A percentile compares a stretch with the other conserved stretches of the same genome.
Conservation (phyloP, 2,329 filamentous ascomycete species). For the Colletotrichum acutatum region DNA sequence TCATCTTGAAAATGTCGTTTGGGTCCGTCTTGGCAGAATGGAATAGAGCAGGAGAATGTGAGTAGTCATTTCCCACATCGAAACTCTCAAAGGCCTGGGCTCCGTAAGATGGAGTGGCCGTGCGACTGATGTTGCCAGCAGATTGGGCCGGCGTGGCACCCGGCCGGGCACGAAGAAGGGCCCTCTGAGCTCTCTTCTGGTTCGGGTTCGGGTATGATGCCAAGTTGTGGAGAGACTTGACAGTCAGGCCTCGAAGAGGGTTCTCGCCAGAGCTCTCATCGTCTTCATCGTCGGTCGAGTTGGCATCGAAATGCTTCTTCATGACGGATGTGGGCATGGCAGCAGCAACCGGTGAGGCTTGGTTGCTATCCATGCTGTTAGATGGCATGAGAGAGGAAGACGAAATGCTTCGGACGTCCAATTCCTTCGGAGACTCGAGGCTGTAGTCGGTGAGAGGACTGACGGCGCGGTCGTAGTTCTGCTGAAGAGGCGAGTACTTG, state of each 20-base stretch:
- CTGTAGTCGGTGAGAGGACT: slow-evolving; percentile 47
- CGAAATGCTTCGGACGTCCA: slow-evolving; percentile 32
- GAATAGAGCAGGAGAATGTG: slow-evolving; percentile 16
- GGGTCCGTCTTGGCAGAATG: slow-evolving; percentile 8
- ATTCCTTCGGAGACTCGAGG: slow-evolving; percentile 8
- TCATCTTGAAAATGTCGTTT: slow-evolving; percentile 1
- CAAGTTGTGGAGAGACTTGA: slow-evolving; percentile 63
- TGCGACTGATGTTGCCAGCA: slow-evolving; percentile 36
- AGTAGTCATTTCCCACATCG: slow-evolving; percentile 3
- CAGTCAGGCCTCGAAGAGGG: slow-evolving; percentile 51
- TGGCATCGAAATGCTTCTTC: slow-evolving; percentile 39
- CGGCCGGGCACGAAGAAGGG: slow-evolving; percentile 48
- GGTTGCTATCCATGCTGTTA: slow-evolving; percentile 40
- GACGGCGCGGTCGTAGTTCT: slow-evolving; percentile 64
- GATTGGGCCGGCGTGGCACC: slow-evolving; percentile 28
- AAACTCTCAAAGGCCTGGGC: not conserved
- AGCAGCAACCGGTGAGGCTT: slow-evolving; percentile 36
- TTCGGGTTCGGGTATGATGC: slow-evolving; percentile 67
- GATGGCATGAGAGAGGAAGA: slow-evolving; percentile 41
- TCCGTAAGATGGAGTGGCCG: slow-evolving; percentile 20
- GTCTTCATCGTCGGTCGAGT: slow-evolving; percentile 39
- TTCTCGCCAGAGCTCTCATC: slow-evolving; percentile 43
- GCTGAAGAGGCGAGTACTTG: slow-evolving; percentile 63
- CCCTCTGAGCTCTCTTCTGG: slow-evolving; percentile 62
- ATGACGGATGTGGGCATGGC: slow-evolving; percentile 40